These are phyloP conservation scores for Madurella mycetomatis DNA, from an alignment of 2,329 filamentous ascomycete species.

Conservation along the genomic window DNA sequence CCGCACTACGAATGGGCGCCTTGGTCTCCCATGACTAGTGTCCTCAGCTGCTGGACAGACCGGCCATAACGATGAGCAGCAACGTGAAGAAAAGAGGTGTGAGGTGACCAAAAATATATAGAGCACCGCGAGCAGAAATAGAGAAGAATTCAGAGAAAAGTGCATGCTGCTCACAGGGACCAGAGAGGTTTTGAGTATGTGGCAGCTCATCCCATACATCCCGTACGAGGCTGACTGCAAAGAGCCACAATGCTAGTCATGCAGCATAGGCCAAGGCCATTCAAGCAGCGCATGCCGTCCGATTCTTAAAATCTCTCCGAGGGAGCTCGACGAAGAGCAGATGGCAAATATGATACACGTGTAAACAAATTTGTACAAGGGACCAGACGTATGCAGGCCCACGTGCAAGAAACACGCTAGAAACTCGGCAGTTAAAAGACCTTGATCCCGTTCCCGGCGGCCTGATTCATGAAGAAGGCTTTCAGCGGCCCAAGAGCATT, in stretches of 20 bases:
- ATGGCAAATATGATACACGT: background rate
- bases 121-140: no score
- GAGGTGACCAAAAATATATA: no score
- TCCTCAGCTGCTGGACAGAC: no score
- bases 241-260: background rate
- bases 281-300: background rate
- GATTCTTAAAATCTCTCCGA: no score
- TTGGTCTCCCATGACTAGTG: no score
- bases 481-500: slow-evolving; percentile 73
- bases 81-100: no score
- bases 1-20: no score
- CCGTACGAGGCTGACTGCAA: background rate
- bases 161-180: background rate
- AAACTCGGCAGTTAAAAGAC: slow-evolving; percentile 30
- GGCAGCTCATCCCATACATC: slow-evolving; percentile 5
- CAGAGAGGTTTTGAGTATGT: background rate
- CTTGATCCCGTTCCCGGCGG: slow-evolving; percentile 51
- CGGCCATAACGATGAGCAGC: no score
- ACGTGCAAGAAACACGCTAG: slow-evolving; percentile 4
- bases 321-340: no score
- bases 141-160: background rate
- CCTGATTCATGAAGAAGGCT: slow-evolving; percentile 77
- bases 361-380: slow-evolving; percentile 12
- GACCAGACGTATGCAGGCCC: slow-evolving; percentile 7
- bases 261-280: background rate